A percentile compares a stretch with the other conserved stretches of the same genome.
These are phyloP conservation scores for Parachaetomium inaequale DNA, from an alignment of 495 filamentous ascomycete species.

Conservation along the genomic window DNA sequence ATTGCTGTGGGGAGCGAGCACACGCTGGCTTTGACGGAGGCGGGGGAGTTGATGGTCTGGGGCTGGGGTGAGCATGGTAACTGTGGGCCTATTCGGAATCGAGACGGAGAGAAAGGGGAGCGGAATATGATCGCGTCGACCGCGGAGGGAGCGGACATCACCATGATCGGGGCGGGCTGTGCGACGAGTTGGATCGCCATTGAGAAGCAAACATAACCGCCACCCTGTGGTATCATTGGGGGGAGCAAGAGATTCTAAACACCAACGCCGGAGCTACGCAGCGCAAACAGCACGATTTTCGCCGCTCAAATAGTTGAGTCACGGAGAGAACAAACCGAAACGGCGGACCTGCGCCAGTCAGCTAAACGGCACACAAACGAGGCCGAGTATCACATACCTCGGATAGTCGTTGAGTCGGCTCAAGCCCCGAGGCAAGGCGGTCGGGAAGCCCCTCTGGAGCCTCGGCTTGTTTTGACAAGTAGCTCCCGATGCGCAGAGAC, in stretches of 20 bases:
- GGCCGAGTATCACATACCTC: slow-evolving; percentile 39
- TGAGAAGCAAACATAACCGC: slow-evolving; percentile 21
- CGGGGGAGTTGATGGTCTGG: slow-evolving; percentile 67
- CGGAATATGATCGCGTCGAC: slow-evolving; percentile 59
- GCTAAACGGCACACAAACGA: slow-evolving; percentile 4
- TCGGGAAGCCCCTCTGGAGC: slow-evolving; percentile 25
- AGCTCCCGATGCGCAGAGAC: slow-evolving; percentile 36
- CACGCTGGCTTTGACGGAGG: slow-evolving; percentile 61
- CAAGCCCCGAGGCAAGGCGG: slow-evolving; percentile 40
- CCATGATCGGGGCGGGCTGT: slow-evolving; percentile 73
- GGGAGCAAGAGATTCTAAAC: not conserved
- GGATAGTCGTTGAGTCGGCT: slow-evolving; percentile 65
- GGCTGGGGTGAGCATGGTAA: slow-evolving; percentile 99
- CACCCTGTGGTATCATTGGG: not conserved
- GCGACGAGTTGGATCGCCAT: slow-evolving; percentile 80
- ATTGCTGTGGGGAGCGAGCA: slow-evolving; percentile 89
- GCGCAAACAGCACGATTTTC: not conserved
- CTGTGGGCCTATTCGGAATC: slow-evolving; percentile 69
- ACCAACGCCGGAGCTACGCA: not conserved
- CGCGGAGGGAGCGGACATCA: slow-evolving; percentile 43
- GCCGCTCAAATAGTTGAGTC: not conserved
- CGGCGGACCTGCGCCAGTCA: slow-evolving; percentile 43
- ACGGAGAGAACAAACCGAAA: slow-evolving; percentile 49
- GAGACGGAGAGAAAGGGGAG: slow-evolving; percentile 60
- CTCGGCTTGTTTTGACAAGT: slow-evolving; percentile 32